These are phyloP conservation scores for barley (Hordeum vulgare) DNA, from an alignment of 176 grass and related monocot genomes.

Conservation along the genomic window DNA sequence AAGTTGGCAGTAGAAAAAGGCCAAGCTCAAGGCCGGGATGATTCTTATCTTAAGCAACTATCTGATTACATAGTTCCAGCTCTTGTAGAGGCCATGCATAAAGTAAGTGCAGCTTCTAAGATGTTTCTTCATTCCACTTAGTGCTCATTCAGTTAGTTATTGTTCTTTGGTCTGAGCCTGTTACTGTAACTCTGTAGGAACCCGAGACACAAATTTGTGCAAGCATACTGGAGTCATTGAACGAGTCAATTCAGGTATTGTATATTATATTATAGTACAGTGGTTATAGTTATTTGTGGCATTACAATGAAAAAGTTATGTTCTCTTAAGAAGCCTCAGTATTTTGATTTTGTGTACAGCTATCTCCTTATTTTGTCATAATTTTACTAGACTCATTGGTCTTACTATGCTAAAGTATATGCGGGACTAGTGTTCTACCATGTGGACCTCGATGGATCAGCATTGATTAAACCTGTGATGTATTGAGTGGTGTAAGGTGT, in stretches of 20 bases:
- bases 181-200: conserved; percentile 51
- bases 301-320: neutral
- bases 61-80: conserved; percentile 75
- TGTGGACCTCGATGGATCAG: neutral
- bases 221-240: conserved; percentile 58
- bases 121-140: neutral
- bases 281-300: conserved; percentile 6
- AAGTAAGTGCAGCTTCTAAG: conserved; percentile 41
- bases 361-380: conserved; percentile 7
- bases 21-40: conserved; percentile 63
- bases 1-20: conserved; percentile 66
- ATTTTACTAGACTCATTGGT: neutral
- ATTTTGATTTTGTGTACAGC: neutral
- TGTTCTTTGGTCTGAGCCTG: conserved; percentile 20
- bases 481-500: too few relatives aligned
- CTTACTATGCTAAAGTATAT: neutral
- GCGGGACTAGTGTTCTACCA: neutral
- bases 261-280: neutral
- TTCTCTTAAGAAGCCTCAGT: neutral
- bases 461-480: too few relatives aligned
- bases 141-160: conserved; percentile 11
- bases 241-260: conserved; percentile 60
- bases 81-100: conserved; percentile 70
- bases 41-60: conserved; percentile 66
- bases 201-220: conserved; percentile 68